Conservation (phyloP, 495 filamentous ascomycete genomes). For the Neurospora sp. region DNA sequence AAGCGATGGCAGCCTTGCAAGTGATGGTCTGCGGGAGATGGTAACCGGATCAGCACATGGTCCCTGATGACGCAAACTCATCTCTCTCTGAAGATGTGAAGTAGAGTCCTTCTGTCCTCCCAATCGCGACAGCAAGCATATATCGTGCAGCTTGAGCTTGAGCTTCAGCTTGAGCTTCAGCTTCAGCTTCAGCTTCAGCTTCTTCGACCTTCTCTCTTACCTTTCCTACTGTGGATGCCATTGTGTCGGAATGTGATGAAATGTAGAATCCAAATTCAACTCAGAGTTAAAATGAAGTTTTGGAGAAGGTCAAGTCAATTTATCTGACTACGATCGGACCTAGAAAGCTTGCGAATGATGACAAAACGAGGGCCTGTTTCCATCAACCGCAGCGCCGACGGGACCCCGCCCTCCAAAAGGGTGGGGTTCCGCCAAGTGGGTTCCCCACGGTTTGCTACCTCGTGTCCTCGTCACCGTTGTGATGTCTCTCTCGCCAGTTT, state of each 20-base stretch:
- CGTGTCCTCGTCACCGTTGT: too few species aligned
- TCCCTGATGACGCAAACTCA: neutral
- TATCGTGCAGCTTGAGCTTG: neutral
- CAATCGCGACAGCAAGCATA: neutral
- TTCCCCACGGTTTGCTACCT: neutral
- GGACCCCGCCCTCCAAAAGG: slow-evolving; percentile 7
- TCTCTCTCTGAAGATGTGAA: neutral
- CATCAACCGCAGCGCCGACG: neutral
- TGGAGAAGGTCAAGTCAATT: neutral
- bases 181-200: neutral
- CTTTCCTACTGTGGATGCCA: slow-evolving; percentile 41
- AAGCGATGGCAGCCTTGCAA: slow-evolving; percentile 85
- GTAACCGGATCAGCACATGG: neutral
- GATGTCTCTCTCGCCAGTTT: neutral
- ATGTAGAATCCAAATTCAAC: neutral
- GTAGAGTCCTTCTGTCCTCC: neutral
- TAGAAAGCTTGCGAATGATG: neutral
- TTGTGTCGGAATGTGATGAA: slow-evolving; percentile 12
- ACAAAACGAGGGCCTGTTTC: neutral
- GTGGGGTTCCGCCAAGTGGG: slow-evolving; percentile 10
- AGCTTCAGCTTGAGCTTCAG: neutral
- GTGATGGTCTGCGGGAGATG: slow-evolving; percentile 33
- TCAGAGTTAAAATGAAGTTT: neutral
- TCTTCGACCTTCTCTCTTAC: slow-evolving; percentile 18
- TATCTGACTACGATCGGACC: neutral